Evolutionary conservation across 2,329 filamentous ascomycete species (phyloP).

Genomic region (Clarireedia monteithiana): DNA sequence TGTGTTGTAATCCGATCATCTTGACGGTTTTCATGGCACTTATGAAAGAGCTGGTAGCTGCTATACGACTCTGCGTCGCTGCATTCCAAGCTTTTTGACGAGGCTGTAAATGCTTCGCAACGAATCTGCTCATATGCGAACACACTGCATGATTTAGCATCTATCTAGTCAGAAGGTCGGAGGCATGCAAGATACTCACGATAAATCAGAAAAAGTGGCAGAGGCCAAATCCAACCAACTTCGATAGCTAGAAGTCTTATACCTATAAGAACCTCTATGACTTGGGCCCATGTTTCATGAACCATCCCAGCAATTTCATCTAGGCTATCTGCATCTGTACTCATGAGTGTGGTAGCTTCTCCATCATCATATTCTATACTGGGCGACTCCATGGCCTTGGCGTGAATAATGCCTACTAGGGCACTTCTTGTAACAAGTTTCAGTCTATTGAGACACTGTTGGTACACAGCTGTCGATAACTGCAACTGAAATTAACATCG

Average conservation of each 20-base stretch:
- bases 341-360: constrained; percentile 33
- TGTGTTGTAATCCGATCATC: constrained; percentile 26
- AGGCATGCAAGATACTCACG: constrained; percentile 26
- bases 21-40: constrained; percentile 35
- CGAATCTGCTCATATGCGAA: constrained; percentile 35
- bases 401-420: constrained; percentile 32
- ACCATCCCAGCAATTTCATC: constrained; percentile 30
- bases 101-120: constrained; percentile 31
- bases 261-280: constrained; percentile 36
- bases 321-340: constrained; percentile 34
- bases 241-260: constrained; percentile 32
- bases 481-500: constrained; percentile 12
- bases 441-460: constrained; percentile 28
- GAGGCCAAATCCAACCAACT: constrained; percentile 36
- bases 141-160: constrained; percentile 29
- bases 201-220: constrained; percentile 36
- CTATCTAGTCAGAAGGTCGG: neutral
- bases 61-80: constrained; percentile 35
- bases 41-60: constrained; percentile 31
- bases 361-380: constrained; percentile 26
- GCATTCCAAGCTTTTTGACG: constrained; percentile 34
- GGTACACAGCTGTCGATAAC: constrained; percentile 30
- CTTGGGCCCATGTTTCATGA: constrained; percentile 37
- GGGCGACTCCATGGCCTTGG: constrained; percentile 27
- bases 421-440: constrained; percentile 30